These are phyloP conservation scores for Aspergillus egyptiacus DNA, from an alignment of 495 filamentous ascomycete genomes.

Conservation along the genomic window DNA sequence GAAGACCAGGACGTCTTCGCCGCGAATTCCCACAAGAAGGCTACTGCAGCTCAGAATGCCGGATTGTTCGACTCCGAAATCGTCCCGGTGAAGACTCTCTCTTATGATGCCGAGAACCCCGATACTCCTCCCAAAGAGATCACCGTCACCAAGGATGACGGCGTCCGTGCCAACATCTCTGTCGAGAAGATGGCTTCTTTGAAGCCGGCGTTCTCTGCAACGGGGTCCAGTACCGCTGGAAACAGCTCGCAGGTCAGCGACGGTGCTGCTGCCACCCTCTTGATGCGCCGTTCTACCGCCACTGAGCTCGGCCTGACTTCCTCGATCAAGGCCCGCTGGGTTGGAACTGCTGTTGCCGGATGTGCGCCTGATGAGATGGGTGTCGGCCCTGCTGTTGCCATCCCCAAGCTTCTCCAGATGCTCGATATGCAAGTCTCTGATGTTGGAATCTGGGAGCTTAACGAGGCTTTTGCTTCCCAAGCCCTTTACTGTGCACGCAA, in stretches of 20 bases:
- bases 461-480: constrained; percentile 92
- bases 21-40: constrained; percentile 63
- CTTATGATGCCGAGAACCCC: constrained; percentile 51
- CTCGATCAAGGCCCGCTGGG: constrained; percentile 73
- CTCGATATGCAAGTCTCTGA: constrained; percentile 60
- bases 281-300: constrained; percentile 84
- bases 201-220: constrained; percentile 74
- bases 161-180: constrained; percentile 61
- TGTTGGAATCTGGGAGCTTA: constrained; percentile 90
- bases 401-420: constrained; percentile 67
- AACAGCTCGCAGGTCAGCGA: constrained; percentile 85
- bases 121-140: constrained; percentile 56
- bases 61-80: constrained; percentile 76
- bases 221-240: constrained; percentile 75
- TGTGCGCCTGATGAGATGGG: constrained; percentile 91
- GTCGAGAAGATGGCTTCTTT: constrained; percentile 66
- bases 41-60: constrained; percentile 57
- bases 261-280: constrained; percentile 73
- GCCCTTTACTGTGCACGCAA: constrained; percentile 72
- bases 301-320: constrained; percentile 60
- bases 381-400: constrained; percentile 77
- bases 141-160: constrained; percentile 69
- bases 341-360: constrained; percentile 64
- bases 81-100: constrained; percentile 61
- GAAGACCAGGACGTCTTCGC: constrained; percentile 81